A percentile compares a stretch with the other conserved stretches of the same genome.
Evolutionary conservation across 1,139 yeast genomes (phyloP).

Genomic region (Pichia cactophila): DNA sequence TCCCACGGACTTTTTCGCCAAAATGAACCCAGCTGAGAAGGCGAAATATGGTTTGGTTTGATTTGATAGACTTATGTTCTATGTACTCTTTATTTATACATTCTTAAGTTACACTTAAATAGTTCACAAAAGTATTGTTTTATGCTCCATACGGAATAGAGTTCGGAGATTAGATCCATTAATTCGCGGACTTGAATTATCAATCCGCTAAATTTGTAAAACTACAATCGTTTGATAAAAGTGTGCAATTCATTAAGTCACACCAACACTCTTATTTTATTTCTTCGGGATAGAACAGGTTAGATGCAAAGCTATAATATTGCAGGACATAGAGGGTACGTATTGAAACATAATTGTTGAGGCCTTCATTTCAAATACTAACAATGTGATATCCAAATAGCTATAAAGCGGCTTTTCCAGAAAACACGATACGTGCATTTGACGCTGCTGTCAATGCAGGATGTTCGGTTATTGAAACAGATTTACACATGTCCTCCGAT

Average conservation of each 20-base stretch:
- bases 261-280: no score
- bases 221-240: no score
- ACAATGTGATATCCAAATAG: constrained; percentile 4
- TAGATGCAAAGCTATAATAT: constrained; percentile 1
- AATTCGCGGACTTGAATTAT: no score
- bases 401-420: constrained; percentile 60
- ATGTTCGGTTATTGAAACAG: constrained; percentile 73
- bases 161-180: no score
- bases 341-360: not conserved
- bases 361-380: not conserved
- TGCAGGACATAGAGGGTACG: constrained; percentile 28
- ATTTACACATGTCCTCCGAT: constrained; percentile 72
- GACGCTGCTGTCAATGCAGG: constrained; percentile 63
- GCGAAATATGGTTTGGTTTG: constrained; percentile 31
- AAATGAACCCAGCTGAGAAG: constrained; percentile 41
- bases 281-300: no score
- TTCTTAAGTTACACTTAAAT: no score
- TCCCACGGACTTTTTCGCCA: constrained; percentile 59
- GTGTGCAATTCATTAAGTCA: no score
- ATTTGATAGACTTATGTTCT: not conserved
- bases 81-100: no score
- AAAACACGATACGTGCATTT: constrained; percentile 72
- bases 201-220: no score
- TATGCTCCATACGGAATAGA: no score
- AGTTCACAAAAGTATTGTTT: no score